Base-by-base conservation (phyloP, 176 grass and related monocot species). In the Cenchrus purpureus region DNA sequence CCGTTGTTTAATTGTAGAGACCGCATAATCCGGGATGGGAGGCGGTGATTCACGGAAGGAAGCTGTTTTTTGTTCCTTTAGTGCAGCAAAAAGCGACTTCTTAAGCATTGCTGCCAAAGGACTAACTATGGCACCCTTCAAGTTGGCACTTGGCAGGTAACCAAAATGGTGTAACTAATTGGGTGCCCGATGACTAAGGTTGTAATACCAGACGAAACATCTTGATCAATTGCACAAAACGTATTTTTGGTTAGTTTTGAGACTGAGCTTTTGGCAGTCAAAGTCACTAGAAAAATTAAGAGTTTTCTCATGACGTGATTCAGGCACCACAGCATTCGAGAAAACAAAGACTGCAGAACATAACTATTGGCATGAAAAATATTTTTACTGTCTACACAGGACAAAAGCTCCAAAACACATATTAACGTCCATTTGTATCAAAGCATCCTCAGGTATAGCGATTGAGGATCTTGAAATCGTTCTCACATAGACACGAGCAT, bases 391-490 rank as follows among this genome's bases (percentile, higher is more conserved):
- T 46, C 16, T 44, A 22, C 11, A 44, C 20, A 37, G 8, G 8
- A 55, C 37, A 40, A 40, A 28, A 48, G 7, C 3, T 61, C 8
- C 20, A 14, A 75, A 64, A 53, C n/a, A 17, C 9, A 28, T 7
- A 52, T 22, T 40, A 2, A 34, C 50, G 53, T 45, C 52, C 32
- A 76, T 56, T 75, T 42, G 51, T 51, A 12, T 40, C 76, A 66
- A 20, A 20, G 3, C 53, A 32, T 57, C 34, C 20, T 57, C 32
- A 1, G 32, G 4, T 53, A 50, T 87, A 70, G 29, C 63, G 66
- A 69, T 29, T 13, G 3, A 28, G 80, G 20, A 77, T 83, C 74
- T 78, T 86, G 66, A 12, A 53, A 63, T 79, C 59, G 14, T 40
- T 90, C 46, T 82, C 53, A 82, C 20, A 32, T 62, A 25, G 22